Percentiles rank a stretch among this genome's conserved stretches.
Evolutionary conservation across 192 early-diverging fungal species (phyloP).

Genomic region (Rhizoclosmatium sp.): DNA sequence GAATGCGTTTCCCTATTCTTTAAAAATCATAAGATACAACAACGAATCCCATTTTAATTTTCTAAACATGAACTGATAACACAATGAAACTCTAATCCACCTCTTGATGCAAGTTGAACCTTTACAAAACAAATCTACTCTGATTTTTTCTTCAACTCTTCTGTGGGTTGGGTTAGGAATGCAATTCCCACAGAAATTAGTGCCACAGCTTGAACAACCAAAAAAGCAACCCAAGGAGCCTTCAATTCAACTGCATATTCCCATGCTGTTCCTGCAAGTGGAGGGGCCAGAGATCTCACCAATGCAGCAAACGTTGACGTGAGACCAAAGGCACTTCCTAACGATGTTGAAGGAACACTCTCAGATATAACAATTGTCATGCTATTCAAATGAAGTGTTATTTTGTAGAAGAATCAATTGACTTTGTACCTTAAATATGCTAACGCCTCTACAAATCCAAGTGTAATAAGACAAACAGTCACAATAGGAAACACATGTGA

Average conservation of each 20-base stretch:
- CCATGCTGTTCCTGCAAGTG: background rate
- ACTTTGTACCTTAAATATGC: conserved; percentile 39
- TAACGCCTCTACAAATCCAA: conserved; percentile 51
- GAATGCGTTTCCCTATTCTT: too few species aligned
- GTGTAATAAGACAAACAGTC: conserved; percentile 22
- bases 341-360: background rate
- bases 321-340: conserved; percentile 9
- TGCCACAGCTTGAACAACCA: background rate
- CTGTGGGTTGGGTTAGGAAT: too few species aligned
- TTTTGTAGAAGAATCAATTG: background rate
- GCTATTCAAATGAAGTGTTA: background rate
- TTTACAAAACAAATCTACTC: too few species aligned
- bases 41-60: too few species aligned
- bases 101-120: too few species aligned
- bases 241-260: background rate
- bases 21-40: too few species aligned
- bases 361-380: conserved; percentile 15
- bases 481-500: background rate
- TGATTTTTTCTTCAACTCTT: too few species aligned
- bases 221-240: conserved; percentile 6
- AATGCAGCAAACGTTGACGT: conserved; percentile 2
- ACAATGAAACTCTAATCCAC: too few species aligned
- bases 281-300: conserved; percentile 1
- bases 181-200: too few species aligned
- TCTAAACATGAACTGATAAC: too few species aligned